Base-by-base conservation (phyloP, 176 grass and related monocot genomes). In the Zizania latifolia region DNA sequence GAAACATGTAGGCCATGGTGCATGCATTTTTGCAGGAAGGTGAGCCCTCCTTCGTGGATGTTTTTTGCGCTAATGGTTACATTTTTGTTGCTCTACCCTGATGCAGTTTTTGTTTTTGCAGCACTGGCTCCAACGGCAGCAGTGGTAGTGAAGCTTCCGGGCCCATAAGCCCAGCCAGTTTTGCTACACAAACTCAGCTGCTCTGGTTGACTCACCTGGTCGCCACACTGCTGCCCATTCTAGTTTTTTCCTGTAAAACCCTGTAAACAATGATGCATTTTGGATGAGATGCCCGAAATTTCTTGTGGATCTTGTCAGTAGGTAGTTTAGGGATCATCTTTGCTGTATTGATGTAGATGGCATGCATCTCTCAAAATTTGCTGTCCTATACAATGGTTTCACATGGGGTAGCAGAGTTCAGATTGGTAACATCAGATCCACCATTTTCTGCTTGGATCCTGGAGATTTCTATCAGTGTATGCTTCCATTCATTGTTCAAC, bases 11-110 rank as follows among this genome's bases (percentile, higher is more conserved):
- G 95, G 95, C 58, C 80, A 94, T 75, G 95, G 95, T 67, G 84
- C 89, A 63, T 99, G 95, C 60, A 78, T 90, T 67, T 99, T 99
- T 46, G 84, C 86, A 8, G 95, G 95, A 94, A 99, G 95, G 95
- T 94, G 60, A 87, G 81, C 86, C 27, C 4, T 41, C 2, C 80
- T 27, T 71, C 24, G 9, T 33, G 16, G 24, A 59, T 29, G 10
- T 16, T 54, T 54, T 10, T 63, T 40, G 41, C 65, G 9, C 23
- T 26, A 75, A 74, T 6, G 22, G 21, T 21, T 37, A 28, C 6
- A 15, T 16, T 31, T 54, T 71, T 33, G 21, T 62, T 33, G 8
- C 23, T 26, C 3, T 54, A 15, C 87, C 51, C n/a, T 82, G 62
- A 94, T 43, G 39, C 21, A 36, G 13, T 32, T 21, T 62, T 75